Base-by-base conservation (phyloP, 2,329 filamentous ascomycete species). In the Arthroderma uncinatum region DNA sequence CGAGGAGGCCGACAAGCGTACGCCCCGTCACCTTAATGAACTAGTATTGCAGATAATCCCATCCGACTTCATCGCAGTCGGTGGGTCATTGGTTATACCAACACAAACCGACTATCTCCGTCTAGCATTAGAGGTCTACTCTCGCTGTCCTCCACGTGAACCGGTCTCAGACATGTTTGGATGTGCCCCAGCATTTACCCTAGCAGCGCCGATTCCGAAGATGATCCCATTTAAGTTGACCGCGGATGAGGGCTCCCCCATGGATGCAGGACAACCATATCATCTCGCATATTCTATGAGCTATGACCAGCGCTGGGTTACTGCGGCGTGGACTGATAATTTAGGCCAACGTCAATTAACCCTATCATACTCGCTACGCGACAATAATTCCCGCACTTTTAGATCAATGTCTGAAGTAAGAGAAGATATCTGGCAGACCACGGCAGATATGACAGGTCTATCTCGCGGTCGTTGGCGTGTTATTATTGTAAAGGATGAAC, bases 271-370 rank as follows among this genome's bases (percentile, higher is more conserved):
- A 2, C 77, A 76, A 28, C 76, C 78, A 58, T 74, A 84, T 54
- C 82, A 85, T 66, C 64, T 85, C 28, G 81, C 79, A 1, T 82
- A 80, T 63, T 79, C 79, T 2, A 68, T 74, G 36, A 83, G 79
- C 60, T 63, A 74, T 7, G 79, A 83, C 61, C 74, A 77, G 28
- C 71, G 75, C 19, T 85, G 82, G 82, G 63, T 83, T 23, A 79
- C 76, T 5, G 80, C 77, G 2, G 78, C 78, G 1, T 84, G 82
- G 82, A 79, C 78, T 1, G 80, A 84, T 67, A 78, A 73, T 58
- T 75, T 72, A 25, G 82, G 82, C 7, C 74, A 73, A 39, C 74
- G 80, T 40, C 78, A 82, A 60, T 72, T 76, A 19, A 77, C 70
- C 1, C 74, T 78, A 58, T 78, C 80, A 0, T 83, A 82, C 62